Conservation (phyloP, 768 basidiomycete genomes). For the Naematelia aurantialba region DNA sequence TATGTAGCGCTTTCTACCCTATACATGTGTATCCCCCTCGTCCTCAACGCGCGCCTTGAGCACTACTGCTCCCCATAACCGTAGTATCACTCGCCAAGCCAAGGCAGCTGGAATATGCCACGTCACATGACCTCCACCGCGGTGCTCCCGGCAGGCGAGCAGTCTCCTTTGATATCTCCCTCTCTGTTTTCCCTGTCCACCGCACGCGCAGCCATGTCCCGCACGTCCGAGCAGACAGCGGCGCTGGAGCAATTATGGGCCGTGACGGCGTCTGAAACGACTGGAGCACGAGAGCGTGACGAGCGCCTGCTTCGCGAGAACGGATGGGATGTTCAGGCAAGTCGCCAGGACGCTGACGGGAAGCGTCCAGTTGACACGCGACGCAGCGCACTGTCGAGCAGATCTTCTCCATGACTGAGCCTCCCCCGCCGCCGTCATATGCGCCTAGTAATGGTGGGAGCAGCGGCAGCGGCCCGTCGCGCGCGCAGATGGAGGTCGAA, state of each 20-base stretch:
- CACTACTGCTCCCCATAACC: too few species aligned
- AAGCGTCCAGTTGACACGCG: background rate
- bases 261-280: conserved; percentile 38
- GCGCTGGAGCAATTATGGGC: conserved; percentile 44
- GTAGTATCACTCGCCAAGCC: too few species aligned
- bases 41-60: too few species aligned
- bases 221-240: conserved; percentile 19
- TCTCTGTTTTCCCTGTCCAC: too few species aligned
- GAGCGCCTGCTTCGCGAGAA: conserved; percentile 42
- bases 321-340: conserved; percentile 48
- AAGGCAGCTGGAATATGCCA: background rate
- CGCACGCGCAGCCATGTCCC: too few species aligned
- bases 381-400: conserved; percentile 38
- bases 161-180: background rate
- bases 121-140: background rate
- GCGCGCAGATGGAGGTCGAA: background rate
- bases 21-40: too few species aligned
- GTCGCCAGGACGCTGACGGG: conserved; percentile 6
- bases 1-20: background rate
- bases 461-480: conserved; percentile 2
- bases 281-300: conserved; percentile 32
- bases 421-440: too few species aligned
- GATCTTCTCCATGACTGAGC: conserved; percentile 30
- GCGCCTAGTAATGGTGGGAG: too few species aligned
- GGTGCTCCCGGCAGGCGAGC: background rate